phyloP scores from a whole-genome alignment of 345 rosid species.

The Iberis pinnata region DNA sequence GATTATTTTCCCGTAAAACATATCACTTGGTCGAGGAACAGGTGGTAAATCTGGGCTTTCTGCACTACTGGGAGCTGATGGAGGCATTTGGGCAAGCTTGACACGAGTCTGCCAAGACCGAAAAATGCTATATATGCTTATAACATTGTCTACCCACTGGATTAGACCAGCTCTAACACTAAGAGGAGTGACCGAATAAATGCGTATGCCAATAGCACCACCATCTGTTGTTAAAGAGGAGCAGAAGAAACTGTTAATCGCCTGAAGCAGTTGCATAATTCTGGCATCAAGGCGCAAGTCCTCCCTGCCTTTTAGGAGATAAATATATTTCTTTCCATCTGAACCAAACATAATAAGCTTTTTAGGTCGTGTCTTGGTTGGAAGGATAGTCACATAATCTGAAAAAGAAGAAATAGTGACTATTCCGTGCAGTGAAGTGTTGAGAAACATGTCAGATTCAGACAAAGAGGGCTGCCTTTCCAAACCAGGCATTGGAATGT shows the following conservation, averaged over 20 bases:
- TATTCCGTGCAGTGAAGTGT: constrained; percentile 48
- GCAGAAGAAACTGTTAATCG: constrained; percentile 59
- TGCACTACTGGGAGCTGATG: constrained; percentile 45
- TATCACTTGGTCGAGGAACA: constrained; percentile 91
- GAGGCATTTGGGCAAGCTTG: constrained; percentile 57
- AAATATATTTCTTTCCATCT: constrained; percentile 78
- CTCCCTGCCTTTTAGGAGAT: constrained; percentile 87
- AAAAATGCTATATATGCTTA: constrained; percentile 77
- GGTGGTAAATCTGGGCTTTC: constrained; percentile 53
- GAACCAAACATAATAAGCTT: constrained; percentile 81
- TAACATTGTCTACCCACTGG: constrained; percentile 89
- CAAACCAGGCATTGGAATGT: constrained; percentile 96
- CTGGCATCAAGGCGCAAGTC: constrained; percentile 97
- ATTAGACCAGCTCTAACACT: constrained; percentile 94
- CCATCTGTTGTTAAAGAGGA: constrained; percentile 48
- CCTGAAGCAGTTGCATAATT: constrained; percentile 94
- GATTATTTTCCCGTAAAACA: constrained; percentile 96
- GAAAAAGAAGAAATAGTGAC: constrained; percentile 71
- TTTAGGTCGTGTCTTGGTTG: constrained; percentile 93
- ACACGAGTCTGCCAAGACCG: constrained; percentile 81
- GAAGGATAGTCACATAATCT: constrained; percentile 57
- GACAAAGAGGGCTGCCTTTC: constrained; percentile 56
- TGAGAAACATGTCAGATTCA: constrained; percentile 42
- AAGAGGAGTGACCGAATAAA: constrained; percentile 85
- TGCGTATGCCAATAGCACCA: constrained; percentile 56